Evolutionary conservation across 306 rosid species (phyloP).

Genomic region (Begonia masoniana): DNA sequence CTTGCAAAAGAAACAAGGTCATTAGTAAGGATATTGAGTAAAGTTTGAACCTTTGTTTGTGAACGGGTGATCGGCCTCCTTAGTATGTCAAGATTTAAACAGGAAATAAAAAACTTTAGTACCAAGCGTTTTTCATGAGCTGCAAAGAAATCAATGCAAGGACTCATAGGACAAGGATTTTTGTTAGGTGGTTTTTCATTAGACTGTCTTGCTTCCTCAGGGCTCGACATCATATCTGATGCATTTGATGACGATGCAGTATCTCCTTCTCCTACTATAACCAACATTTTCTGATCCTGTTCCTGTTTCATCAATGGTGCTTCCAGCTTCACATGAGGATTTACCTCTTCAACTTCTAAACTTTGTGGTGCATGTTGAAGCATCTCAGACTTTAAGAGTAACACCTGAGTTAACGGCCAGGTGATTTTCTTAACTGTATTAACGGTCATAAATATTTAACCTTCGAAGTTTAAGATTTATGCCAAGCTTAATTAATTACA

Average conservation of each 20-base stretch:
- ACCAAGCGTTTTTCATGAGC: slow-evolving; percentile 95
- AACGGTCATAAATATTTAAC: too few species aligned
- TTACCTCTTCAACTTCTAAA: slow-evolving; percentile 24
- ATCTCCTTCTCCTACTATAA: slow-evolving; percentile 27
- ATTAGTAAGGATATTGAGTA: too few species aligned
- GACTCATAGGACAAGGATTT: slow-evolving; percentile 58
- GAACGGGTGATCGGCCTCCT: too few species aligned
- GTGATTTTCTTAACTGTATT: too few species aligned
- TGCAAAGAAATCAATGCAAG: slow-evolving; percentile 57
- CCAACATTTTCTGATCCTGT: slow-evolving; percentile 18
- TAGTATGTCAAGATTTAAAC: too few species aligned
- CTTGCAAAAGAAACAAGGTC: too few species aligned
- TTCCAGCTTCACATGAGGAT: slow-evolving; percentile 16
- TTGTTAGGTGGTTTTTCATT: slow-evolving; percentile 43
- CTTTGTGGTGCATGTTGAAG: slow-evolving; percentile 17
- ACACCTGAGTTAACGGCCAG: too few species aligned
- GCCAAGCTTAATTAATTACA: too few species aligned
- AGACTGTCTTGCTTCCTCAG: slow-evolving; percentile 24
- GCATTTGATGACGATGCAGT: slow-evolving; percentile 18
- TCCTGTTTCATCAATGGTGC: slow-evolving; percentile 20
- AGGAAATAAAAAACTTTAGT: too few species aligned
- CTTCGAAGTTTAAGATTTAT: too few species aligned
- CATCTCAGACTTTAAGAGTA: slow-evolving; percentile 24
- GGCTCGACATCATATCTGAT: slow-evolving; percentile 17
- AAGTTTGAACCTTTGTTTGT: too few species aligned